A percentile compares a stretch with the other conserved stretches of the same genome.
These are phyloP conservation scores for Sporisorium graminicola DNA, from an alignment of 1,284 basidiomycete species.

Conservation along the genomic window DNA sequence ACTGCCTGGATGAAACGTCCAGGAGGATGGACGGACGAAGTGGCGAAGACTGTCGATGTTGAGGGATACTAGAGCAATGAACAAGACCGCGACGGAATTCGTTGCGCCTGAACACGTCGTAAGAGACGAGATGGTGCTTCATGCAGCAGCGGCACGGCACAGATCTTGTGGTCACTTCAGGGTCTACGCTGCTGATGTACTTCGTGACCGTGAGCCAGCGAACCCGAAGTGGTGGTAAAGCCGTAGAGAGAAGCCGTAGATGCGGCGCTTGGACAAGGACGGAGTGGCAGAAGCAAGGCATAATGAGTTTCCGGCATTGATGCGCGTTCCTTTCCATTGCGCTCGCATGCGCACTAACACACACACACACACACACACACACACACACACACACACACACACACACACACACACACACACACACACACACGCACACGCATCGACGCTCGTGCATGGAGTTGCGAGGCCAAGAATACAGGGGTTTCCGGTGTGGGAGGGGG, in stretches of 20 bases:
- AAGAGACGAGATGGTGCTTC: background rate
- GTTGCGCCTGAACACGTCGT: too few relatives aligned
- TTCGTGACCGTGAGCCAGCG: background rate
- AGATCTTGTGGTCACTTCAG: background rate
- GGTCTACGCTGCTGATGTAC: background rate
- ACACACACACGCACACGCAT: too few relatives aligned
- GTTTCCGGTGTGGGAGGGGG: too few relatives aligned
- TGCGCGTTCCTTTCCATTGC: background rate
- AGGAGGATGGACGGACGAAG: background rate
- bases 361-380: too few relatives aligned
- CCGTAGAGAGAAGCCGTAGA: background rate
- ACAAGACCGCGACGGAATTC: background rate
- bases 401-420: background rate
- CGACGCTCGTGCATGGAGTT: background rate
- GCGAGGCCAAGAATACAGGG: constrained; percentile 3
- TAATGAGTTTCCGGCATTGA: constrained; percentile 1
- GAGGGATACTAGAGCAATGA: background rate
- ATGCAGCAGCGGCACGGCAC: background rate
- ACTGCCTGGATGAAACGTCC: background rate
- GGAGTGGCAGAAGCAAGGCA: constrained; percentile 9
- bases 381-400: background rate
- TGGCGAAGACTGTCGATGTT: constrained; percentile 1
- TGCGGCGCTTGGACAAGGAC: constrained; percentile 2
- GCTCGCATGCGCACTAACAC: background rate
- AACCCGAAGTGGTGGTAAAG: constrained; percentile 2